Evolutionary conservation across 345 rosid species (phyloP).

Genomic region (Clarkia xantiana): DNA sequence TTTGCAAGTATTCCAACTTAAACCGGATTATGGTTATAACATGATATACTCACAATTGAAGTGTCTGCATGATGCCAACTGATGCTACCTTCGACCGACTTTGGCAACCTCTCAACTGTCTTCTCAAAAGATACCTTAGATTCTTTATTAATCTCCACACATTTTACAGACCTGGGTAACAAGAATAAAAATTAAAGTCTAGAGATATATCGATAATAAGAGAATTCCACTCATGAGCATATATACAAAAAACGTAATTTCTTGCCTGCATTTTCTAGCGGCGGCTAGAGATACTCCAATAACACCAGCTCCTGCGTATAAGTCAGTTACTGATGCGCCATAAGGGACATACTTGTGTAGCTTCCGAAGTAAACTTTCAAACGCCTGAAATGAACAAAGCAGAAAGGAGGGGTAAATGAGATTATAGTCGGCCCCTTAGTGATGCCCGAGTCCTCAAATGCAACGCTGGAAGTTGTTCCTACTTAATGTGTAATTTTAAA

Average conservation of each 20-base stretch:
- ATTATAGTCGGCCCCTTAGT: not conserved
- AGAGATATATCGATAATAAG: not conserved
- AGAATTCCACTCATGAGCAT: not conserved
- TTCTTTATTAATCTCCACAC: conserved; percentile 87
- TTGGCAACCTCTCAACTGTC: conserved; percentile 67
- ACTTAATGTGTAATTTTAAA: too few species aligned
- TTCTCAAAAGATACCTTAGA: conserved; percentile 82
- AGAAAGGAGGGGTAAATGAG: conserved; percentile 2
- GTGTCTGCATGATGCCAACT: conserved; percentile 91
- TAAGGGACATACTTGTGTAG: conserved; percentile 70
- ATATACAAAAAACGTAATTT: conserved; percentile 5
- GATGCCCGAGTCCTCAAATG: too few species aligned
- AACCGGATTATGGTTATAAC: too few species aligned
- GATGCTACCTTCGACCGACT: conserved; percentile 47
- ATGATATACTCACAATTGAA: conserved; percentile 40
- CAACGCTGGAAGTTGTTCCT: too few species aligned
- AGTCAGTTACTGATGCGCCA: conserved; percentile 85
- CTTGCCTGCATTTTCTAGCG: conserved; percentile 77
- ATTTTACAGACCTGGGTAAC: conserved; percentile 64
- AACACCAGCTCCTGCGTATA: conserved; percentile 95
- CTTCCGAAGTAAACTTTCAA: conserved; percentile 69
- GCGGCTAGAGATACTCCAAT: conserved; percentile 88
- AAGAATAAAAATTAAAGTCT: conserved; percentile 2
- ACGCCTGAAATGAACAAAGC: conserved; percentile 33
- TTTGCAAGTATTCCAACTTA: too few species aligned